These are phyloP conservation scores for Populus tremula DNA, from an alignment of 345 rosid genomes.

Conservation along the genomic window DNA sequence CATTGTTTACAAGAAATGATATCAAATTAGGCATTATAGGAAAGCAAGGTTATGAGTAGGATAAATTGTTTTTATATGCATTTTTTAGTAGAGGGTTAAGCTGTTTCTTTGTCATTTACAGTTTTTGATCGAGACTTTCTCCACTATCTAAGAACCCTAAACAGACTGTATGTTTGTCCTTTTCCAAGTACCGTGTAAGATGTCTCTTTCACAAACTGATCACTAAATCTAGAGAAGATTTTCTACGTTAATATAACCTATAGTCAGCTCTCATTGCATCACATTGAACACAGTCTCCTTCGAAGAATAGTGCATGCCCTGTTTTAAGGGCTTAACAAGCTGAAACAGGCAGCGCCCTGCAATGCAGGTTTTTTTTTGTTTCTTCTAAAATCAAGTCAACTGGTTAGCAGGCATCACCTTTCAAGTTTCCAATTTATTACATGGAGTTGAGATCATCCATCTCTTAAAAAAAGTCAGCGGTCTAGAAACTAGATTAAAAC, in stretches of 20 bases:
- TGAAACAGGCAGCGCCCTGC: neutral
- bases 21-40: neutral
- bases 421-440: neutral
- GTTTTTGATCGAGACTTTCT: conserved; percentile 22
- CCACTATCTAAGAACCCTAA: neutral
- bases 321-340: neutral
- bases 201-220: conserved; percentile 33
- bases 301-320: neutral
- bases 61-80: conserved; percentile 7
- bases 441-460: neutral
- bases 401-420: neutral
- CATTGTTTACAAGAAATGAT: neutral
- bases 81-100: neutral
- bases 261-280: conserved; percentile 20
- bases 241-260: conserved; percentile 9
- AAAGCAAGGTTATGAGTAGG: neutral
- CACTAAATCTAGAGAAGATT: conserved; percentile 30
- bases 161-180: conserved; percentile 19
- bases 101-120: neutral
- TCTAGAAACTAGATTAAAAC: neutral
- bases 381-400: neutral
- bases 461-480: neutral
- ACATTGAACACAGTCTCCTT: conserved; percentile 7
- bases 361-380: neutral
- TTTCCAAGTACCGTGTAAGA: conserved; percentile 5